These are phyloP conservation scores for Boletus smithii DNA, from an alignment of 1,284 basidiomycete genomes.

Conservation along the genomic window DNA sequence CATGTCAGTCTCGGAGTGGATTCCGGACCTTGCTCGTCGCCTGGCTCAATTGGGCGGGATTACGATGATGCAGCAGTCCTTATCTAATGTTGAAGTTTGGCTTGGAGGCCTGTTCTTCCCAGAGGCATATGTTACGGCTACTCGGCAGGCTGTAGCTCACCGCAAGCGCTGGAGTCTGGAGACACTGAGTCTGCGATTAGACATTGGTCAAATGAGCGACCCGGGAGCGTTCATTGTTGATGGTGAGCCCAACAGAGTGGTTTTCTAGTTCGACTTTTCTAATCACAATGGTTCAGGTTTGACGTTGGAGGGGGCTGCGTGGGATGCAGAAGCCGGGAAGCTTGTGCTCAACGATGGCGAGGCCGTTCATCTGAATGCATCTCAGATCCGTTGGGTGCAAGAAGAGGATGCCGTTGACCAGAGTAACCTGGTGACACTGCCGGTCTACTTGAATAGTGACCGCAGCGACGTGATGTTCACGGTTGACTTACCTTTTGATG, in stretches of 20 bases:
- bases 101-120: conserved; percentile 93
- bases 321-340: conserved; percentile 51
- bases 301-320: conserved; percentile 80
- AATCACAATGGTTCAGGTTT: conserved; percentile 54
- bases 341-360: conserved; percentile 82
- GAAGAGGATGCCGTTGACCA: conserved; percentile 43
- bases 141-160: conserved; percentile 89
- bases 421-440: conserved; percentile 65
- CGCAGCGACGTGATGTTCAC: conserved; percentile 88
- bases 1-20: conserved; percentile 81
- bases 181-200: conserved; percentile 76
- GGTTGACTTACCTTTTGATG: conserved; percentile 74
- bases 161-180: conserved; percentile 88
- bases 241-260: conserved; percentile 49
- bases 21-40: conserved; percentile 77
- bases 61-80: conserved; percentile 56
- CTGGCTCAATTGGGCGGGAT: conserved; percentile 80
- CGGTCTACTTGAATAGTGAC: conserved; percentile 90
- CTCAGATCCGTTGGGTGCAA: conserved; percentile 85
- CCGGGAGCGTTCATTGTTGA: conserved; percentile 79
- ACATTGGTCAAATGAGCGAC: conserved; percentile 75
- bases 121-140: conserved; percentile 92
- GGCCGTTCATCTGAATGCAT: conserved; percentile 69
- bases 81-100: conserved; percentile 79
- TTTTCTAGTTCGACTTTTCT: conserved; percentile 7